These are phyloP conservation scores for Podosphaera fusca DNA, from an alignment of 2,329 filamentous ascomycete species.

Conservation along the genomic window DNA sequence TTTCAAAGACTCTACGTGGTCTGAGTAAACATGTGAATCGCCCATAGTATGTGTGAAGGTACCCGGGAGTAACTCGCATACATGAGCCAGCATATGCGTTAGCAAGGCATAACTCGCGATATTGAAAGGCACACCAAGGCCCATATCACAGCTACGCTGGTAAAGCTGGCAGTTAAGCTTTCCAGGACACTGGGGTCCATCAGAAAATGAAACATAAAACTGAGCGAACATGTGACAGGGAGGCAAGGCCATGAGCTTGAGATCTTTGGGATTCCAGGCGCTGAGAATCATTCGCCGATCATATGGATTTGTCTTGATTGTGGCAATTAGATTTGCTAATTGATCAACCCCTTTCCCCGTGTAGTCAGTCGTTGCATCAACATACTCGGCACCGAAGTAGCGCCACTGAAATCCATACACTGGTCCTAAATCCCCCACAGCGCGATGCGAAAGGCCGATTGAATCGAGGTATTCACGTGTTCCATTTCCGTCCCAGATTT, in stretches of 20 bases:
- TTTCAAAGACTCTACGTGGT: constrained; percentile 73
- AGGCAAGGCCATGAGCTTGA: constrained; percentile 65
- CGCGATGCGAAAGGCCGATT: constrained; percentile 58
- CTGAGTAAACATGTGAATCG: constrained; percentile 87
- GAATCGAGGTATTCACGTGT: constrained; percentile 72
- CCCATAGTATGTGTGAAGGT: constrained; percentile 90
- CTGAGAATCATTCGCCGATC: constrained; percentile 75
- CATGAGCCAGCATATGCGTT: constrained; percentile 85
- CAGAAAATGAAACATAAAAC: constrained; percentile 31
- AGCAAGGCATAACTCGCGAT: constrained; percentile 86
- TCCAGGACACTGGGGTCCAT: constrained; percentile 22
- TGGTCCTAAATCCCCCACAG: constrained; percentile 72
- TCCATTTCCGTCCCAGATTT: constrained; percentile 97
- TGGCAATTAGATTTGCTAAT: constrained; percentile 73
- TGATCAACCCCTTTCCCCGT: constrained; percentile 77
- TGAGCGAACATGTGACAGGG: constrained; percentile 97
- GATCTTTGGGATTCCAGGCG: constrained; percentile 51
- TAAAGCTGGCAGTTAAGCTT: constrained; percentile 75
- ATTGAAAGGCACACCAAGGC: constrained; percentile 85
- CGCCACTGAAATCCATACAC: constrained; percentile 99
- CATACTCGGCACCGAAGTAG: constrained; percentile 83
- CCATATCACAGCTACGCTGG: constrained; percentile 91
- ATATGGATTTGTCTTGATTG: constrained; percentile 61
- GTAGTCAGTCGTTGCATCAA: constrained; percentile 60
- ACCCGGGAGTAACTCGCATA: constrained; percentile 62